Evolutionary conservation across 139 green algal genomes (phyloP).

Genomic region (Tetradesmus obliquus): DNA sequence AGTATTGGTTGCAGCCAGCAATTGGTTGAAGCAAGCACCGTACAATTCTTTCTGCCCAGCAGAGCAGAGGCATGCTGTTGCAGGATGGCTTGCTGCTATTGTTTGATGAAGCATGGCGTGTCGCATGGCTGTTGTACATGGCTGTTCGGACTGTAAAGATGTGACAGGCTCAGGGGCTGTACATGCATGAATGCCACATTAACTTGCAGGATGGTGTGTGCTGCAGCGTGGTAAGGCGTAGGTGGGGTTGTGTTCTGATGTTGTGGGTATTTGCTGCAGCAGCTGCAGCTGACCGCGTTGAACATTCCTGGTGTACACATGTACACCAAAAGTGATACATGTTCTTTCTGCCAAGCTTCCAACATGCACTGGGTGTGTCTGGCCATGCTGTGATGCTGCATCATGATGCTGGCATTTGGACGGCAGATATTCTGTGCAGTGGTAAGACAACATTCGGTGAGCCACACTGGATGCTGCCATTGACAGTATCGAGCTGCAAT

Average conservation of each 20-base stretch:
- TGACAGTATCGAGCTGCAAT: too few species aligned
- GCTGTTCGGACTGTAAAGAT: background rate
- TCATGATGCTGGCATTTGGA: too few species aligned
- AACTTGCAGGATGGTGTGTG: background rate
- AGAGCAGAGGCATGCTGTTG: background rate
- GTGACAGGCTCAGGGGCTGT: background rate
- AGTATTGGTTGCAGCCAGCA: too few species aligned
- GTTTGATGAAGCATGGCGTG: background rate
- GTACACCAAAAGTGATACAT: background rate
- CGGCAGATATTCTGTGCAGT: too few species aligned
- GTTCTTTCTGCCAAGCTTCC: too few species aligned
- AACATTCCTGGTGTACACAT: background rate
- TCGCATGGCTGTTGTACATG: background rate
- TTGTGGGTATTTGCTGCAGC: background rate
- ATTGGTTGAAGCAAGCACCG: background rate
- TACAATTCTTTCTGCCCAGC: background rate
- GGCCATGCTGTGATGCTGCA: too few species aligned
- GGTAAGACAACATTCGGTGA: too few species aligned
- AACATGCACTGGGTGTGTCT: too few species aligned
- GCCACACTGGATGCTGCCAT: too few species aligned
- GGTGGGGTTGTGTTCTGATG: background rate
- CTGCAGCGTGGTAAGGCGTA: background rate
- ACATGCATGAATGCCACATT: too few species aligned
- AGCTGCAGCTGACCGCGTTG: background rate
- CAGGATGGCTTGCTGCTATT: background rate